Conservation (phyloP, 139 green algal genomes). For the Chlorella sp. region DNA sequence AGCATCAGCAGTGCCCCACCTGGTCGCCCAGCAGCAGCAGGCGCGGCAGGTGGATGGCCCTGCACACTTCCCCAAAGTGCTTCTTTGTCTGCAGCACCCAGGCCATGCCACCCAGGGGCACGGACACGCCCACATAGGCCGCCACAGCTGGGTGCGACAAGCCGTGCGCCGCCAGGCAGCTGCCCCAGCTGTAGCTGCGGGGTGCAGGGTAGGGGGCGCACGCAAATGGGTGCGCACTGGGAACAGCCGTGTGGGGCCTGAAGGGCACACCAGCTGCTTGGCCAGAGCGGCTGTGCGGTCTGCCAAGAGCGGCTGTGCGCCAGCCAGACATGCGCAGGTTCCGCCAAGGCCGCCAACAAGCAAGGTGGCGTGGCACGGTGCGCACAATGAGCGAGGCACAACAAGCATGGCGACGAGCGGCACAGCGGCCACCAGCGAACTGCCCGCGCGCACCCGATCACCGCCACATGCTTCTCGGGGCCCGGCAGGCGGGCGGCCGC, state of each 20-base stretch:
- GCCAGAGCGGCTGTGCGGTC: too few relatives aligned
- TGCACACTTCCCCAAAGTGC: slow-evolving; percentile 24
- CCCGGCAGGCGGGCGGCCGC: slow-evolving; percentile 9
- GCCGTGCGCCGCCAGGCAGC: slow-evolving; percentile 41
- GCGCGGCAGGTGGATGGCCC: slow-evolving; percentile 20
- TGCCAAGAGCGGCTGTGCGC: too few relatives aligned
- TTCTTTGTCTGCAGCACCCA: slow-evolving; percentile 32
- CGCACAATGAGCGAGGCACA: too few relatives aligned
- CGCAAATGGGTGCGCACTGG: too few relatives aligned
- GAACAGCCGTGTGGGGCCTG: too few relatives aligned
- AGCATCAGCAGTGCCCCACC: background rate
- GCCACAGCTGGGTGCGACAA: slow-evolving; percentile 28
- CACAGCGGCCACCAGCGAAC: background rate
- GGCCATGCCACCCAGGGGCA: slow-evolving; percentile 33
- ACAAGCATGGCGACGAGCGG: too few relatives aligned
- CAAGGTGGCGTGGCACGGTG: too few relatives aligned
- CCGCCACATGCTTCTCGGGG: slow-evolving; percentile 5
- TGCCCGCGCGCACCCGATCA: background rate
- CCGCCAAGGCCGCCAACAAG: too few relatives aligned
- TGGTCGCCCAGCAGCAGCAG: slow-evolving; percentile 37
- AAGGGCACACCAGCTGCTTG: too few relatives aligned
- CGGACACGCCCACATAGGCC: slow-evolving; percentile 34
- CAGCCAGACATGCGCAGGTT: too few relatives aligned
- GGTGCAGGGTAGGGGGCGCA: background rate
- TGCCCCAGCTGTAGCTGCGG: slow-evolving; percentile 46